A percentile compares a stretch with the other conserved stretches of the same genome.
Conservation (phyloP, 306 rosid species). For the Ammopiptanthus mongolicus region DNA sequence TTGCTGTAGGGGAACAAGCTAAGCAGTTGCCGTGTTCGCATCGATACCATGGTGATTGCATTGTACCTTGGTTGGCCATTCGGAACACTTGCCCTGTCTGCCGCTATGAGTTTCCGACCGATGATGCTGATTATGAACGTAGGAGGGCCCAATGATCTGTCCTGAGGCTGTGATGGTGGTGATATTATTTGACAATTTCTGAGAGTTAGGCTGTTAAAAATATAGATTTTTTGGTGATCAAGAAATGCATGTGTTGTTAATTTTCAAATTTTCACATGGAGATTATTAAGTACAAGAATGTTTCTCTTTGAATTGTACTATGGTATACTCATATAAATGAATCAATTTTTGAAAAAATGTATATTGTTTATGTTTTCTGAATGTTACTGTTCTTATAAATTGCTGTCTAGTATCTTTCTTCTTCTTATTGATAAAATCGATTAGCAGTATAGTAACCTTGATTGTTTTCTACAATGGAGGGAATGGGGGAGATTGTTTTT, state of each 20-base stretch:
- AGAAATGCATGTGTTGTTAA: constrained; percentile 19
- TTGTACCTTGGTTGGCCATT: constrained; percentile 74
- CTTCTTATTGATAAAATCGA: not conserved
- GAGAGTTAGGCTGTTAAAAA: constrained; percentile 32
- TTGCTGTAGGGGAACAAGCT: constrained; percentile 43
- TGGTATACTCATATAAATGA: constrained; percentile 22
- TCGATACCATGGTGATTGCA: constrained; percentile 75
- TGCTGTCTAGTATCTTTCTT: not conserved
- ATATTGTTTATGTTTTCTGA: not conserved
- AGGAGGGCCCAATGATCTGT: constrained; percentile 41
- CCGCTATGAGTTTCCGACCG: constrained; percentile 71
- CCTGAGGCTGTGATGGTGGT: constrained; percentile 6
- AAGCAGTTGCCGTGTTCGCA: constrained; percentile 70
- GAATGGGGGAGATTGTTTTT: not conserved
- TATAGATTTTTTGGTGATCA: constrained; percentile 35
- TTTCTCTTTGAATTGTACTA: constrained; percentile 19
- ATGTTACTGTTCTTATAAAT: not conserved
- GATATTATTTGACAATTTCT: constrained; percentile 19
- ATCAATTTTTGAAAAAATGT: not conserved
- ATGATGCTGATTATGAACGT: constrained; percentile 67
- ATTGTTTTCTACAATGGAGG: not conserved
- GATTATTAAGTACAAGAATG: not conserved
- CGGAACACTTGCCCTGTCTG: constrained; percentile 91
- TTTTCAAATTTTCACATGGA: constrained; percentile 17
- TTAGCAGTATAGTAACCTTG: not conserved